phyloP scores from a whole-genome alignment of 2,329 filamentous ascomycete genomes.

The Epichloe glyceriae region DNA sequence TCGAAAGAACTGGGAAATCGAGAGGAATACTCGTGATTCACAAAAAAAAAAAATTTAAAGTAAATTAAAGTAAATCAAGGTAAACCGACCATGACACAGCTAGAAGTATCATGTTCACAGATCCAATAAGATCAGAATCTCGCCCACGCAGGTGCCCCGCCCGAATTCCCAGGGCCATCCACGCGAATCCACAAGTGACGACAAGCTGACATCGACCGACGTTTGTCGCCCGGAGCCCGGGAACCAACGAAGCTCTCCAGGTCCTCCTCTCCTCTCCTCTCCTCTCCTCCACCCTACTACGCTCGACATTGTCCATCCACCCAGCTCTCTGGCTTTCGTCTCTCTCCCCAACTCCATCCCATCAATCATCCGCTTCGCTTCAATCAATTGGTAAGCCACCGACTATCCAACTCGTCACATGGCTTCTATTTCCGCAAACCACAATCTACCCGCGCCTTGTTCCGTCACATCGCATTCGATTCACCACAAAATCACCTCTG shows the following conservation, averaged over 20 bases:
- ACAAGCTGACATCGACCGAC: slow-evolving; percentile 3
- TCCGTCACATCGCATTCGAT: slow-evolving; percentile 2
- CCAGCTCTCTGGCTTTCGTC: not conserved
- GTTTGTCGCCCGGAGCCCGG: no score
- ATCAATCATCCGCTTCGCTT: not conserved
- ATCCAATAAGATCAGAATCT: no score
- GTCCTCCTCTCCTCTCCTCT: not conserved
- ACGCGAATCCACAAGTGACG: slow-evolving; percentile 6
- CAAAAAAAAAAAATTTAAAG: no score
- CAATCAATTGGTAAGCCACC: slow-evolving; percentile 1
- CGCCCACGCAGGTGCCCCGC: no score
- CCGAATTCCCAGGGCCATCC: no score
- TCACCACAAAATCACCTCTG: not conserved
- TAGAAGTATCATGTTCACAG: no score
- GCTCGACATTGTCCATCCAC: slow-evolving; percentile 3
- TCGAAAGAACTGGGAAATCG: no score
- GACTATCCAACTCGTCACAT: not conserved
- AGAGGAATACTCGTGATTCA: no score
- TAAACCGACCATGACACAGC: no score
- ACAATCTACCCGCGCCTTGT: not conserved
- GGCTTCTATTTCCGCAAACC: not conserved
- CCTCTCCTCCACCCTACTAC: slow-evolving; percentile 1
- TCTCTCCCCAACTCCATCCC: slow-evolving; percentile 6
- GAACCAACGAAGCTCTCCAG: slow-evolving; percentile 1
- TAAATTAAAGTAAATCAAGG: no score